Percentiles rank a stretch among this genome's conserved stretches.
Evolutionary conservation across 306 rosid species (phyloP).

Genomic region (Fragaria iinumae): DNA sequence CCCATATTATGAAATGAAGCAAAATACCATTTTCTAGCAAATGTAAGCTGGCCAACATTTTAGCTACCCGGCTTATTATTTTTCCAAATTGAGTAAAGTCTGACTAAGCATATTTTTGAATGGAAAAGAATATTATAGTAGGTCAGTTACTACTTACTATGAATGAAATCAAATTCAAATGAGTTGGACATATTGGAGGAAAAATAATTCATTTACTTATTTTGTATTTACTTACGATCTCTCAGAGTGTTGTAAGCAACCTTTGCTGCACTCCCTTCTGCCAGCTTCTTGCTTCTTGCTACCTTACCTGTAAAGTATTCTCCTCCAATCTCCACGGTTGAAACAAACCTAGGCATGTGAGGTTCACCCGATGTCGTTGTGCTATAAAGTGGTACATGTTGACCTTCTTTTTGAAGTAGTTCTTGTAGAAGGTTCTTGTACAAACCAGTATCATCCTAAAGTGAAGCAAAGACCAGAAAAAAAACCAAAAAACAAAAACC

Average conservation of each 20-base stretch:
- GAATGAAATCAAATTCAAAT: not conserved
- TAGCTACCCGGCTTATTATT: not conserved
- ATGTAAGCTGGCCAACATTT: not conserved
- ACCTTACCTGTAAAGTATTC: slow-evolving; percentile 52
- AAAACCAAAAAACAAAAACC: not conserved
- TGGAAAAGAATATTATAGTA: not conserved
- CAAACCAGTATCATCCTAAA: slow-evolving; percentile 44
- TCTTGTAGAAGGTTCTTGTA: slow-evolving; percentile 89
- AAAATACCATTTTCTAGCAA: not conserved
- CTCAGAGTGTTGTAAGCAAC: slow-evolving; percentile 59
- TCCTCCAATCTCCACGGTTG: slow-evolving; percentile 63
- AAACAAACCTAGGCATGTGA: slow-evolving; percentile 59
- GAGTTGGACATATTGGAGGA: not conserved
- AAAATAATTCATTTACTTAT: not conserved
- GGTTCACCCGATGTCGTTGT: slow-evolving; percentile 51
- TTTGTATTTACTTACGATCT: slow-evolving; percentile 35
- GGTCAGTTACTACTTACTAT: not conserved
- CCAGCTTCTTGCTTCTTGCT: slow-evolving; percentile 68
- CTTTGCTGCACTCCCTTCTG: slow-evolving; percentile 83
- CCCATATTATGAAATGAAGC: not conserved
- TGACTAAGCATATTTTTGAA: not conserved
- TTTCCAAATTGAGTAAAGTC: not conserved
- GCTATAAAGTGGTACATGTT: slow-evolving; percentile 47
- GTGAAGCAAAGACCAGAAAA: not conserved
- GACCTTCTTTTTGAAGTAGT: slow-evolving; percentile 58